phyloP scores from a whole-genome alignment of 305 asterid genomes.

The Rubia peregrina region DNA sequence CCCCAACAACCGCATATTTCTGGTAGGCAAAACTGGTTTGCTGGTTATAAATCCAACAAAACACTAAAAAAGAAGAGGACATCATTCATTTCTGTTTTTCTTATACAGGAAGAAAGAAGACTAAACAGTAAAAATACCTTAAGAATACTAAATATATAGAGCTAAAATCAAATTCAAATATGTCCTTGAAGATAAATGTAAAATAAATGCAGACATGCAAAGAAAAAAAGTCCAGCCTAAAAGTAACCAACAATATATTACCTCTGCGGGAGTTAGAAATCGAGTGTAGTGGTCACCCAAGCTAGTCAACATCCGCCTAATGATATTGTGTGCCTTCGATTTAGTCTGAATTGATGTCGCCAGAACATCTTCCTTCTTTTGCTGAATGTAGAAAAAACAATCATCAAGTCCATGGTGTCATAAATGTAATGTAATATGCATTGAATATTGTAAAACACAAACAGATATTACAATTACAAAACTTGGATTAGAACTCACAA shows the following conservation, averaged over 20 bases:
- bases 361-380: constrained; percentile 66
- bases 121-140: no score
- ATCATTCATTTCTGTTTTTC: background rate
- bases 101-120: no score
- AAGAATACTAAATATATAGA: no score
- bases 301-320: constrained; percentile 71
- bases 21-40: background rate
- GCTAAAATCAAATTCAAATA: no score
- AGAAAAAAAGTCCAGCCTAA: background rate
- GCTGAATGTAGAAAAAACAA: constrained; percentile 33
- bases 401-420: background rate
- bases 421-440: background rate
- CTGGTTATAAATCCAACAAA: background rate
- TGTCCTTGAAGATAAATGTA: background rate
- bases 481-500: constrained; percentile 32
- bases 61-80: background rate
- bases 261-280: constrained; percentile 81
- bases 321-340: constrained; percentile 80
- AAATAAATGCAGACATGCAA: background rate
- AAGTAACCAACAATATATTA: constrained; percentile 23
- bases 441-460: background rate
- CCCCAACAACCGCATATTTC: background rate
- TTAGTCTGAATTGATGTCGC: constrained; percentile 58
- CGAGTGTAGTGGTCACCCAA: constrained; percentile 90
- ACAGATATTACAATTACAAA: background rate